phyloP scores from a whole-genome alignment of 2,329 filamentous ascomycete species.

The Penicillium expansum region DNA sequence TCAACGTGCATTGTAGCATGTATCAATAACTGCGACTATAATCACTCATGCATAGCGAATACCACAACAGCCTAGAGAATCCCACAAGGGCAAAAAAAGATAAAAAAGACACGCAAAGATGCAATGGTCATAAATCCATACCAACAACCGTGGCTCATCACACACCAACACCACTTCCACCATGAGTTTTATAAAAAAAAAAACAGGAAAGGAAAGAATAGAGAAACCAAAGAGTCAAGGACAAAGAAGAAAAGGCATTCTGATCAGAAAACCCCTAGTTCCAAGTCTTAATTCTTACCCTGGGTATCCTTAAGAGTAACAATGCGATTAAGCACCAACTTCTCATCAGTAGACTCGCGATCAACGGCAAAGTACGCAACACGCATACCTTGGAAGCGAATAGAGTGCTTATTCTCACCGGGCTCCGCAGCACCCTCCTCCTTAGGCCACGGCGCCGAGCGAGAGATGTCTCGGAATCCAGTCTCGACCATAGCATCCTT shows the following conservation, averaged over 20 bases:
- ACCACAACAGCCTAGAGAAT: background rate
- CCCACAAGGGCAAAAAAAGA: background rate
- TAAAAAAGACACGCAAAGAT: conserved; percentile 11
- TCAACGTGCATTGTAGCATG: conserved; percentile 1
- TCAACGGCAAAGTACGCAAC: conserved; percentile 68
- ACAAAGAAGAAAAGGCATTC: background rate
- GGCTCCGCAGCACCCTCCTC: conserved; percentile 57
- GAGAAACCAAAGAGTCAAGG: background rate
- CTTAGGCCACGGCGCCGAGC: conserved; percentile 76
- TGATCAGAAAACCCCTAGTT: background rate
- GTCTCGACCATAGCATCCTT: conserved; percentile 74
- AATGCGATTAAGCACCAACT: conserved; percentile 84
- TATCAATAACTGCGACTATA: background rate
- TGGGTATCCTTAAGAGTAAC: conserved; percentile 77
- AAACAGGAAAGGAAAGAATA: background rate
- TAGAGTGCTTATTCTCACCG: conserved; percentile 58
- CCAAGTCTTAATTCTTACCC: conserved; percentile 26
- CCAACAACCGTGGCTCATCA: conserved; percentile 9
- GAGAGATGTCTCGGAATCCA: conserved; percentile 74
- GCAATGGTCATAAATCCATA: conserved; percentile 21
- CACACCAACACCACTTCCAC: background rate
- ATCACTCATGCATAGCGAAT: background rate
- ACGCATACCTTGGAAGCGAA: conserved; percentile 88
- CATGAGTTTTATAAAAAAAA: background rate
- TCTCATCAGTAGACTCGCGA: conserved; percentile 72